Conservation (phyloP, 140 eudicot genomes). For the Artemisia princeps region DNA sequence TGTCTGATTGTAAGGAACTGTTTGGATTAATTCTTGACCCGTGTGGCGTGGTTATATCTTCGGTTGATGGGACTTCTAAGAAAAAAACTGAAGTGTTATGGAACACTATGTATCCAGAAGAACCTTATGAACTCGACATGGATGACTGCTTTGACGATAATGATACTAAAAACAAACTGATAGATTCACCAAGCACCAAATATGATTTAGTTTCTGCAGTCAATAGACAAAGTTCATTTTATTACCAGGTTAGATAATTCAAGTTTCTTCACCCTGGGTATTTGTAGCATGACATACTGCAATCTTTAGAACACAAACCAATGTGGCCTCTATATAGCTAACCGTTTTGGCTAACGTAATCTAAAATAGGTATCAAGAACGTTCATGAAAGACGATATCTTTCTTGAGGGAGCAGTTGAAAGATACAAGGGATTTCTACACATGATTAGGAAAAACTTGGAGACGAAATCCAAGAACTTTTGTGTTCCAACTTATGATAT, state of each 20-base stretch:
- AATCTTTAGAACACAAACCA: no score
- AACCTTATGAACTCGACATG: conserved; percentile 42
- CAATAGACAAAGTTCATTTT: conserved; percentile 58
- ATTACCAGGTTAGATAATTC: conserved; percentile 31
- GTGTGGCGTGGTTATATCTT: conserved; percentile 39
- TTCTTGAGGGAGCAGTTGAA: conserved; percentile 53
- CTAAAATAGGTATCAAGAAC: conserved; percentile 47
- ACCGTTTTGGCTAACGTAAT: not conserved
- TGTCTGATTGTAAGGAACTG: conserved; percentile 51
- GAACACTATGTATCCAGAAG: conserved; percentile 42
- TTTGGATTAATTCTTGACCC: conserved; percentile 58
- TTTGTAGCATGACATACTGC: no score
- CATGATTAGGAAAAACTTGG: conserved; percentile 54
- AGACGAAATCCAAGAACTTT: conserved; percentile 36
- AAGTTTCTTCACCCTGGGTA: not conserved
- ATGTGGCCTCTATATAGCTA: not conserved
- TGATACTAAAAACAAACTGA: conserved; percentile 17
- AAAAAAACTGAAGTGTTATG: conserved; percentile 41
- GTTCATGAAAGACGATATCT: conserved; percentile 39
- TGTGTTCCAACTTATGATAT: conserved; percentile 80
- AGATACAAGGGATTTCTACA: conserved; percentile 76
- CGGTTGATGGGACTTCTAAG: conserved; percentile 38
- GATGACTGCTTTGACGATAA: conserved; percentile 2
- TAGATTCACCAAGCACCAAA: conserved; percentile 24
- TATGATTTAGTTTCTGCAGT: conserved; percentile 67